phyloP scores from a whole-genome alignment of 345 rosid species.

The Geranium brycei region DNA sequence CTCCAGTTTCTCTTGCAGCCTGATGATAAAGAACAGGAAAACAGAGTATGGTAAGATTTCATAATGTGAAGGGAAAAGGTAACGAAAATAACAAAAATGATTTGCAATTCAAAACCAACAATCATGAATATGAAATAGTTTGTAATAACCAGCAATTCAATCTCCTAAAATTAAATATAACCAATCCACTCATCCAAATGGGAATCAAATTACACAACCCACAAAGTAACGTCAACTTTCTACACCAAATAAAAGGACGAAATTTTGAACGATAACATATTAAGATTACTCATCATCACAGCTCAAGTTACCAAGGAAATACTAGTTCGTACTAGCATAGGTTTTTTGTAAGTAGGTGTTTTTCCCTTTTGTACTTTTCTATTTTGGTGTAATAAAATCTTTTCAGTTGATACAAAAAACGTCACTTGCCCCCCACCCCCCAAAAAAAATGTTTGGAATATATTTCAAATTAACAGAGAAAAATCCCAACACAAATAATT shows the following conservation, averaged over 20 bases:
- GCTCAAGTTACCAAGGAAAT: too few species aligned
- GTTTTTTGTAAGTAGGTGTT: too few species aligned
- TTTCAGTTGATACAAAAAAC: too few species aligned
- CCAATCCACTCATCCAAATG: not conserved
- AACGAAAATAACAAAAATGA: not conserved
- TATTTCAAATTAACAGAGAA: too few species aligned
- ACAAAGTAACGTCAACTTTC: not conserved
- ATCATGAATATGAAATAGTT: not conserved
- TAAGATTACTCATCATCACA: not conserved
- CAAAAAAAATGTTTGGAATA: not conserved
- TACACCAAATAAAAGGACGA: not conserved
- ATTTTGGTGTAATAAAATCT: too few species aligned
- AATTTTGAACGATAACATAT: not conserved
- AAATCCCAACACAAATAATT: too few species aligned
- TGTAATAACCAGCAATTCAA: not conserved
- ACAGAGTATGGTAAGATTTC: not conserved
- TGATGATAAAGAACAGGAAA: conserved; percentile 17
- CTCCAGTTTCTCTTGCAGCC: conserved; percentile 99
- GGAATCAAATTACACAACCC: too few species aligned
- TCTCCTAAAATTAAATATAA: not conserved
- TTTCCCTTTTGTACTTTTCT: too few species aligned
- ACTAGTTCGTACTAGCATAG: too few species aligned
- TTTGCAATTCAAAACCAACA: not conserved
- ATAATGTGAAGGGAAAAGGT: not conserved
- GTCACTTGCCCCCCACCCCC: not conserved